Evolutionary conservation across 768 basidiomycete genomes (phyloP).

Genomic region (Candolleomyces efflorescens): DNA sequence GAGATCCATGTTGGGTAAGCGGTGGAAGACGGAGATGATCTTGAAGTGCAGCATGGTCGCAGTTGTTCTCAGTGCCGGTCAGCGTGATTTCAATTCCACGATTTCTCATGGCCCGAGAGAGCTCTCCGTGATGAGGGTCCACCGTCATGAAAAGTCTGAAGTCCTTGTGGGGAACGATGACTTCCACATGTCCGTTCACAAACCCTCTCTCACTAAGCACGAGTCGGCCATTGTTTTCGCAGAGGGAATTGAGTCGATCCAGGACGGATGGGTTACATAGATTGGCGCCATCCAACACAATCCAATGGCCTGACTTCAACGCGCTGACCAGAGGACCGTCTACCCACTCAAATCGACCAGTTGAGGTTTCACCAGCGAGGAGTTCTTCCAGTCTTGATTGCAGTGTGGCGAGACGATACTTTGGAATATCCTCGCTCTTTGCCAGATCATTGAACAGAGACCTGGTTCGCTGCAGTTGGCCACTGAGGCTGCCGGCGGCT

Average conservation of each 20-base stretch:
- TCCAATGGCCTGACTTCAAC: conserved; percentile 84
- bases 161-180: conserved; percentile 76
- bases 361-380: conserved; percentile 15
- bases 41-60: conserved; percentile 44
- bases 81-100: conserved; percentile 85
- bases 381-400: not conserved
- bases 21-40: conserved; percentile 49
- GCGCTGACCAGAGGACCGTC: conserved; percentile 90
- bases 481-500: not conserved
- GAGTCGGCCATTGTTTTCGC: conserved; percentile 79
- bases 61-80: conserved; percentile 27
- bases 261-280: conserved; percentile 93
- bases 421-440: not conserved
- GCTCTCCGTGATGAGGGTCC: conserved; percentile 86
- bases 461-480: conserved; percentile 1
- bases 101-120: conserved; percentile 98
- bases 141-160: conserved; percentile 95
- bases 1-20: conserved; percentile 1
- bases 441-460: conserved; percentile 11
- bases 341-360: conserved; percentile 85
- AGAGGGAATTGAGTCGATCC: conserved; percentile 94
- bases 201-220: conserved; percentile 89
- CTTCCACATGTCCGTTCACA: conserved; percentile 68
- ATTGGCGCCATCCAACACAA: conserved; percentile 90
- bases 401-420: not conserved